These are phyloP conservation scores for Metschnikowia amazonensis DNA, from an alignment of 805 yeast genomes.

Conservation along the genomic window DNA sequence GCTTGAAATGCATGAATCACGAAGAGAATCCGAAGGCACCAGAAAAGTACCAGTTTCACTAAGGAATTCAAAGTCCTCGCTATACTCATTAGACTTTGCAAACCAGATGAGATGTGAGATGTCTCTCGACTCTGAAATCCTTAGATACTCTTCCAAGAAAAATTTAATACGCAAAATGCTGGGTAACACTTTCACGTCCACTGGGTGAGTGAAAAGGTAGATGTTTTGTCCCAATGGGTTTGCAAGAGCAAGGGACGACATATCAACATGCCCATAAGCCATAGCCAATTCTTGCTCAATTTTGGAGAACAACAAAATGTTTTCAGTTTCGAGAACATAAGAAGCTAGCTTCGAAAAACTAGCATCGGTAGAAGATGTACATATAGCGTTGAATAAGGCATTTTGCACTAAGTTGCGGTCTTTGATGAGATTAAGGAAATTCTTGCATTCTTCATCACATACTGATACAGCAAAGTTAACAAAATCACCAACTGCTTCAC, in stretches of 20 bases:
- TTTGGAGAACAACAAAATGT: slow-evolving; percentile 19
- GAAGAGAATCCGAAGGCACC: neutral
- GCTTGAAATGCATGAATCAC: neutral
- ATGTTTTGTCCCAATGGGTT: slow-evolving; percentile 45
- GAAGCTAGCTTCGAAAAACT: slow-evolving; percentile 16
- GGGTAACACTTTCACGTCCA: slow-evolving; percentile 4
- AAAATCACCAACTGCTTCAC: neutral
- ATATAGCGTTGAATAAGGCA: slow-evolving; percentile 5
- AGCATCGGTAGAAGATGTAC: slow-evolving; percentile 1
- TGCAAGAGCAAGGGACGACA: slow-evolving; percentile 38
- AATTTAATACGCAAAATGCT: slow-evolving; percentile 14
- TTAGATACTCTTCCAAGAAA: slow-evolving; percentile 12
- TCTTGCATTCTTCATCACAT: slow-evolving; percentile 2
- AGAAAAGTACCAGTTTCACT: neutral
- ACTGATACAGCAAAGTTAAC: neutral
- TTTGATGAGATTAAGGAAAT: slow-evolving; percentile 14
- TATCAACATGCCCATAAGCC: slow-evolving; percentile 14
- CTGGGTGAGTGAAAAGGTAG: slow-evolving; percentile 23
- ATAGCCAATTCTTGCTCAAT: slow-evolving; percentile 21
- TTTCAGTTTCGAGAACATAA: slow-evolving; percentile 6
- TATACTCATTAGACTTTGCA: slow-evolving; percentile 1
- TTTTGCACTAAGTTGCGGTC: slow-evolving; percentile 9
- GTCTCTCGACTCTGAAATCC: neutral
- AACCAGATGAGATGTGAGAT: neutral
- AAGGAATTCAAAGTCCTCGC: slow-evolving; percentile 2